Percentiles rank a stretch among this genome's conserved stretches.
Evolutionary conservation across 768 basidiomycete genomes (phyloP).

Genomic region (Sarcomyxa edulis): DNA sequence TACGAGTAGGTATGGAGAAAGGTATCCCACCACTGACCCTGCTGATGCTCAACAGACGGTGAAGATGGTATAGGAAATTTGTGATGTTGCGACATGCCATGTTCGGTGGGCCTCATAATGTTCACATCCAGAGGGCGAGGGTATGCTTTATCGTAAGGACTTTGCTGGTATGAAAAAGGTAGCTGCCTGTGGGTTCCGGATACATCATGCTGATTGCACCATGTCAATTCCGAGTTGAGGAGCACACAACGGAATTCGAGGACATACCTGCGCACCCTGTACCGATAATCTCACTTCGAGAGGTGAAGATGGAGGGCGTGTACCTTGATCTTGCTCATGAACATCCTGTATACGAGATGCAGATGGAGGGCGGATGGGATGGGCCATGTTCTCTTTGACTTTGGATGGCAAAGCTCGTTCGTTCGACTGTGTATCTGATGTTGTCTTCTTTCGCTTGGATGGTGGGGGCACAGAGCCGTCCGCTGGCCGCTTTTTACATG

Average conservation of each 20-base stretch:
- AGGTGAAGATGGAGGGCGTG: conserved; percentile 12
- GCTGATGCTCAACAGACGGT: conserved; percentile 26
- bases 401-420: conserved; percentile 24
- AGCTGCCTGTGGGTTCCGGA: too few species aligned
- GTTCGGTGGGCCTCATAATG: too few species aligned
- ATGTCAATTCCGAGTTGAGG: too few species aligned
- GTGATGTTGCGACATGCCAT: conserved; percentile 19
- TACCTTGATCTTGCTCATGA: conserved; percentile 11
- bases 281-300: conserved; percentile 24
- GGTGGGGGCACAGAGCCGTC: conserved; percentile 43
- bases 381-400: conserved; percentile 35
- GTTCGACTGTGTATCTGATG: conserved; percentile 23
- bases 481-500: conserved; percentile 75
- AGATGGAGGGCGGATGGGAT: conserved; percentile 18
- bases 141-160: conserved; percentile 30
- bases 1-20: conserved; percentile 33
- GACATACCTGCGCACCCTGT: conserved; percentile 23
- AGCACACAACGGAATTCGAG: conserved; percentile 4
- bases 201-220: too few species aligned
- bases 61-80: conserved; percentile 30
- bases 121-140: conserved; percentile 33
- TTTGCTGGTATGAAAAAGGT: too few species aligned
- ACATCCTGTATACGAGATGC: conserved; percentile 20
- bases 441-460: conserved; percentile 48
- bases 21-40: conserved; percentile 37